A percentile compares a stretch with the other conserved stretches of the same genome.
phyloP scores from a whole-genome alignment of 352 stramenopile species.

The Globisporangium carolinianum region DNA sequence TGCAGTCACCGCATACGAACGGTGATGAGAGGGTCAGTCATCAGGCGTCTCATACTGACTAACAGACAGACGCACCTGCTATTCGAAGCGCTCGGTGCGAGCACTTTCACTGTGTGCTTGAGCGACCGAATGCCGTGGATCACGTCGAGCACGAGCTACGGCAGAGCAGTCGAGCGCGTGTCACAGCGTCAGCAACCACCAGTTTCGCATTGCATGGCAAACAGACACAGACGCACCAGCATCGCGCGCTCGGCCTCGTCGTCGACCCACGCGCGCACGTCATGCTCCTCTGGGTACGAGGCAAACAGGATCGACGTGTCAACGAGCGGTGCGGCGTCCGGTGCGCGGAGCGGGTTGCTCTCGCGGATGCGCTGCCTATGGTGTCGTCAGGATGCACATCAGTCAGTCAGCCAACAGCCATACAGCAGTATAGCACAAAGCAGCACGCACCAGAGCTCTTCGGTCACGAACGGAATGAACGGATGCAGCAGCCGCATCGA shows the following conservation, averaged over 20 bases:
- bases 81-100: conserved; percentile 38
- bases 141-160: conserved; percentile 74
- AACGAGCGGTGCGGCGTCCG: neutral
- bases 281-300: conserved; percentile 80
- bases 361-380: conserved; percentile 52
- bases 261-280: conserved; percentile 76
- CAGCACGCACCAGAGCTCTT: conserved; percentile 95
- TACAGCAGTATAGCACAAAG: neutral
- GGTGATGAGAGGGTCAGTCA: neutral
- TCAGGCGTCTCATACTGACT: neutral
- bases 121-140: conserved; percentile 94
- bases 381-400: neutral
- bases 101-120: conserved; percentile 63
- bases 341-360: conserved; percentile 28
- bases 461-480: conserved; percentile 99
- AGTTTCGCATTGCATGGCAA: neutral
- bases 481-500: conserved; percentile 96
- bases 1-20: neutral
- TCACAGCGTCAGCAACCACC: neutral
- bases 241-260: conserved; percentile 84
- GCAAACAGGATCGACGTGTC: conserved; percentile 63
- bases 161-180: neutral
- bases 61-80: conserved; percentile 3
- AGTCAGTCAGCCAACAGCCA: neutral
- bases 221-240: conserved; percentile 25